Conservation (phyloP, 2,329 filamentous ascomycete genomes). For the Hymenoscyphus fraxineus region DNA sequence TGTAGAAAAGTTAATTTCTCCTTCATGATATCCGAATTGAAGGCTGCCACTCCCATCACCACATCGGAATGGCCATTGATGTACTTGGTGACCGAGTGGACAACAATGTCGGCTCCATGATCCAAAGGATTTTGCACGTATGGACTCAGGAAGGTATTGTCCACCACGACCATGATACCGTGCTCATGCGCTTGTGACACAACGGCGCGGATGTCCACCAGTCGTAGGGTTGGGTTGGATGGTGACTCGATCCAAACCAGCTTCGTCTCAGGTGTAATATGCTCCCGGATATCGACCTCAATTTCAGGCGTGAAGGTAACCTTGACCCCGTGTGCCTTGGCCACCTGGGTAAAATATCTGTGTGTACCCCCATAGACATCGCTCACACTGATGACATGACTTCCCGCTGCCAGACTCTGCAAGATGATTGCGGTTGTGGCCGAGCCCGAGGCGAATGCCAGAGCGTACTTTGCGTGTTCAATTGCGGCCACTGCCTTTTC, state of each 20-base stretch:
- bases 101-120: slow-evolving; percentile 92
- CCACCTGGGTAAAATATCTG: slow-evolving; percentile 97
- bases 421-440: slow-evolving; percentile 91
- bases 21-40: slow-evolving; percentile 80
- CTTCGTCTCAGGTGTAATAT: slow-evolving; percentile 87
- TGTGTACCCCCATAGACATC: slow-evolving; percentile 98
- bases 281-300: slow-evolving; percentile 76
- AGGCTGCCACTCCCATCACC: slow-evolving; percentile 94
- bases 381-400: slow-evolving; percentile 92
- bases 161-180: slow-evolving; percentile 93
- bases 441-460: slow-evolving; percentile 91
- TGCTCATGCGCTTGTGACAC: slow-evolving; percentile 78
- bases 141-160: slow-evolving; percentile 96
- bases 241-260: slow-evolving; percentile 97
- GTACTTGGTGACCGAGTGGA: slow-evolving; percentile 97
- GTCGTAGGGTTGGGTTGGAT: slow-evolving; percentile 86
- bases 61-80: slow-evolving; percentile 98
- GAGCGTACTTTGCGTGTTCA: slow-evolving; percentile 86
- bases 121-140: slow-evolving; percentile 96
- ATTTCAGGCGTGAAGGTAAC: slow-evolving; percentile 94
- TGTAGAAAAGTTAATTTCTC: slow-evolving; percentile 83
- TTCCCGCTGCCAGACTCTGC: slow-evolving; percentile 84
- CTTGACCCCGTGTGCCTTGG: slow-evolving; percentile 85
- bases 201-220: slow-evolving; percentile 90
- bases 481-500: slow-evolving; percentile 87